Base-by-base conservation (phyloP, 1,284 basidiomycete genomes). In the Trichosporon ovoides region DNA sequence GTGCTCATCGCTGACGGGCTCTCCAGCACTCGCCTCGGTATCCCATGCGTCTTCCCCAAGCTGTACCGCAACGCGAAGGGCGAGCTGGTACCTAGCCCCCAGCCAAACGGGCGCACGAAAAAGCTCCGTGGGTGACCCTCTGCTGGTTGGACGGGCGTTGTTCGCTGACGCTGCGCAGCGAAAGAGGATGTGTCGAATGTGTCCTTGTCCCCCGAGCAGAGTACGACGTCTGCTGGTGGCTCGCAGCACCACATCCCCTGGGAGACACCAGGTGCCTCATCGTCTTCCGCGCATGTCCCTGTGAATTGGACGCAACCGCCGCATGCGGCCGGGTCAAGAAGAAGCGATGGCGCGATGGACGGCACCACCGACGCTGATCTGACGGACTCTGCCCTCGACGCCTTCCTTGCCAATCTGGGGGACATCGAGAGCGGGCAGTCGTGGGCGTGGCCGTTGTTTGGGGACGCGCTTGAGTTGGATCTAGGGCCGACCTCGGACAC, bases 41-140 rank as follows among this genome's bases (percentile, higher is more conserved):
- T 61, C 14, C 57, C 63, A 4, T 67, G 66, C 37, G 61, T 67
- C 6, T 67, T 63, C 49, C 66, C 66, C 33, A 62, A 65, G 51
- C 56, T 67, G 7, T 61, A 65, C 28, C 55, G 59, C 16, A 65
- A 65, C 33, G 59, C 59, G 7, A 58, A 59, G 28, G 66, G 66
- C 14, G 66, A 65, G 28, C 59, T 65, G 10, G 61, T 65, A 4
- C 63, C 66, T 12, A 58, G 56, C 1, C 66, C 66, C 7, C 66
- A 67, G 37, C 66, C 66, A 1, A 67, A 67, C 24, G 66, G 66
- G 11, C 53, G 63, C 5, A 62, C 60, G 5, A 64, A 64, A 50
- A 60, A 59, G 51, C 58, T 62, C 14, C 38, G 65, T 66, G 31
- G 22, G 59, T 63, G 20, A 28, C 22, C 36, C 48, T 14, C 22